Evolutionary conservation across 148 eudicot species (phyloP), one percentile per base, ranked within the genome.

Genomic region (Rhododendron kiyosumense): DNA sequence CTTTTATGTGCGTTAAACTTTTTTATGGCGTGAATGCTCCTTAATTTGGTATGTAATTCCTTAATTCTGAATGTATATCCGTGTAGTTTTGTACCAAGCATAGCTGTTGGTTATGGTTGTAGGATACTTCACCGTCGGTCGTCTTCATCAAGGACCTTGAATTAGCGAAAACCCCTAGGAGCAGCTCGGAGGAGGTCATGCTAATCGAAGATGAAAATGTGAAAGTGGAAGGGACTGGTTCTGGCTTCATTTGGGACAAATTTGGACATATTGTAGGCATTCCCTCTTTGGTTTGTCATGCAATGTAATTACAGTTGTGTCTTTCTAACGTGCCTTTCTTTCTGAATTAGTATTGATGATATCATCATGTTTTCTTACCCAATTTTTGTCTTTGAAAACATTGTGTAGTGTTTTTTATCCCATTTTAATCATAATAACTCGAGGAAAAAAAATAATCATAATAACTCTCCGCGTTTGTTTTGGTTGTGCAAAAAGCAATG

Each of bases 241-340:
- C 99, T 28, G 99, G 99, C 87, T 96, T 96, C 88, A 93, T 96
- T 76, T 96, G 99, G 98, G 99, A 96, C 88, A 92, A 95, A 83
- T 93, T 89, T 88, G 99, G 99, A 84, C 98, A 96, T 88, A 94
- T 96, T 88, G 99, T 96, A 95, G 67, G 97, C 85, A 69, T 69
- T 82, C 51, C 34, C 75, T 41, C 69, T 82, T 61, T 43, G 61
- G 71, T 8, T 65, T 61, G n/a, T 30, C 12, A 36, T n/a, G 26
- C 59, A 45, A 26, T 48, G 36, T 46, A 28, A 30, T 48, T 22
- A 22, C 85, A 49, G 24, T 5, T 14, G 20, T 8, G 6, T 65
- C 46, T n/a, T 83, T 34, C 51, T 65, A 22, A 17, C 15, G 36
- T 79, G 61, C 57, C 49, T n/a, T 67, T 86, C 52, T 28, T 83